Conservation (phyloP, 2,329 filamentous ascomycete species). For the Pseudohalonectria lignicola region DNA sequence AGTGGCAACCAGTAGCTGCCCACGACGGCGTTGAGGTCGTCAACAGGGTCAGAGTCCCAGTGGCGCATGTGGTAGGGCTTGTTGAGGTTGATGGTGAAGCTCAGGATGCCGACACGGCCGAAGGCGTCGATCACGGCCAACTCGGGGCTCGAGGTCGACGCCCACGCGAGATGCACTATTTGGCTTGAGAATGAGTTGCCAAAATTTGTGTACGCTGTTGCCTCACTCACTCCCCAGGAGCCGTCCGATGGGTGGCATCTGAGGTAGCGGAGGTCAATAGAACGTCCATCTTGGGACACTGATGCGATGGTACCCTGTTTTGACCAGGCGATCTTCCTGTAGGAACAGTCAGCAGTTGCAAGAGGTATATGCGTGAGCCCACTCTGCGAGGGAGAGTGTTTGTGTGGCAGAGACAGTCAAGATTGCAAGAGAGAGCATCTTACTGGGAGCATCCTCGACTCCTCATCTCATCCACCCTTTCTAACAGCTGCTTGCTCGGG, state of each 20-base stretch:
- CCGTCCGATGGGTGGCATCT: slow-evolving; percentile 58
- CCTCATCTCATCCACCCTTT: slow-evolving; percentile 67
- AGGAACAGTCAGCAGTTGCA: slow-evolving; percentile 6
- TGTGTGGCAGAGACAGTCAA: no score
- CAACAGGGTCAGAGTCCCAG: slow-evolving; percentile 56
- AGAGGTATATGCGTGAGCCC: background rate
- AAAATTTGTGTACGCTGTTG: slow-evolving; percentile 52
- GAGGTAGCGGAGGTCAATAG: slow-evolving; percentile 63
- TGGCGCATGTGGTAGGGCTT: slow-evolving; percentile 51
- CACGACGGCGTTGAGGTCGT: slow-evolving; percentile 68
- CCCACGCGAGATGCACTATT: slow-evolving; percentile 77
- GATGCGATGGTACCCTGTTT: slow-evolving; percentile 76
- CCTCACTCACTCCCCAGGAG: slow-evolving; percentile 65
- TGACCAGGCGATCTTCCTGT: slow-evolving; percentile 77
- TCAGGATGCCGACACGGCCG: slow-evolving; percentile 67
- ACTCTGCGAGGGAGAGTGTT: no score
- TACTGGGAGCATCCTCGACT: slow-evolving; percentile 73
- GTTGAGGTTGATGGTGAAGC: slow-evolving; percentile 63
- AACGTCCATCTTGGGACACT: slow-evolving; percentile 60
- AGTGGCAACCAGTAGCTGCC: slow-evolving; percentile 79
- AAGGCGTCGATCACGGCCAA: slow-evolving; percentile 73
- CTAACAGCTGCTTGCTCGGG: slow-evolving; percentile 55
- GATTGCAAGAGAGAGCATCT: no score
- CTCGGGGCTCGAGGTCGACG: slow-evolving; percentile 59
- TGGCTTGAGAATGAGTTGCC: slow-evolving; percentile 50